Percentiles rank a stretch among this genome's conserved stretches.
phyloP scores from a whole-genome alignment of 2,329 filamentous ascomycete species.

The Beauveria sp. region DNA sequence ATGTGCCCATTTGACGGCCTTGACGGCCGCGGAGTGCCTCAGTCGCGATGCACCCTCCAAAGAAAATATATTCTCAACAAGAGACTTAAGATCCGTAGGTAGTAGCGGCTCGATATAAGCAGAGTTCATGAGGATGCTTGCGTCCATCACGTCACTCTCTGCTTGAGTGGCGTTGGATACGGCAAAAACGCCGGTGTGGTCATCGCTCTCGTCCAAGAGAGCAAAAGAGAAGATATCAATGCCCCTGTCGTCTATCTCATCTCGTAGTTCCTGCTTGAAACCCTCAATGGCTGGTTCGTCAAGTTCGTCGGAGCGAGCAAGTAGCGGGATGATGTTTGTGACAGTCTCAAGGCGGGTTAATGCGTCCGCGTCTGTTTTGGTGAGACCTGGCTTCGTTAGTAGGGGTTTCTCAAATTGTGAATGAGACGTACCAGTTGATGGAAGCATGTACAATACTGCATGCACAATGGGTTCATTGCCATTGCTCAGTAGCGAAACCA shows the following conservation, averaged over 20 bases:
- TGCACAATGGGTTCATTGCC: slow-evolving; percentile 80
- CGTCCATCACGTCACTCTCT: slow-evolving; percentile 82
- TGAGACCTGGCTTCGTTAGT: slow-evolving; percentile 22
- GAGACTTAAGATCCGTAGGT: slow-evolving; percentile 60
- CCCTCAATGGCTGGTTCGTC: slow-evolving; percentile 46
- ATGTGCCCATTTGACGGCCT: slow-evolving; percentile 60
- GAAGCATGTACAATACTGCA: slow-evolving; percentile 73
- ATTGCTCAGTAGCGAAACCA: slow-evolving; percentile 70
- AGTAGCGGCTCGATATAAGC: slow-evolving; percentile 79
- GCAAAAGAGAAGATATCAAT: slow-evolving; percentile 63
- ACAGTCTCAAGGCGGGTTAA: slow-evolving; percentile 61
- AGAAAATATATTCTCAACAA: slow-evolving; percentile 72
- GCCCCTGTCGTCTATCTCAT: slow-evolving; percentile 47
- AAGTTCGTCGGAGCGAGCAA: slow-evolving; percentile 69
- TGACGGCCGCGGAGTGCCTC: slow-evolving; percentile 73
- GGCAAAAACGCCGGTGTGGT: slow-evolving; percentile 51
- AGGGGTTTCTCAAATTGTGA: not conserved
- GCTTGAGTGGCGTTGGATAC: slow-evolving; percentile 66
- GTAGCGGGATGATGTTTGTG: slow-evolving; percentile 78
- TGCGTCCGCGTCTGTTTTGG: slow-evolving; percentile 54
- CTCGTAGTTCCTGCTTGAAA: slow-evolving; percentile 52
- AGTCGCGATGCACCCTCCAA: slow-evolving; percentile 72
- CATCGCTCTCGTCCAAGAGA: slow-evolving; percentile 17
- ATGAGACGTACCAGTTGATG: slow-evolving; percentile 50
- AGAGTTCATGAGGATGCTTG: slow-evolving; percentile 85